These are phyloP conservation scores for Polytrichum formosum DNA, from an alignment of 225 moss, liverwort and hornwort species.

Conservation along the genomic window DNA sequence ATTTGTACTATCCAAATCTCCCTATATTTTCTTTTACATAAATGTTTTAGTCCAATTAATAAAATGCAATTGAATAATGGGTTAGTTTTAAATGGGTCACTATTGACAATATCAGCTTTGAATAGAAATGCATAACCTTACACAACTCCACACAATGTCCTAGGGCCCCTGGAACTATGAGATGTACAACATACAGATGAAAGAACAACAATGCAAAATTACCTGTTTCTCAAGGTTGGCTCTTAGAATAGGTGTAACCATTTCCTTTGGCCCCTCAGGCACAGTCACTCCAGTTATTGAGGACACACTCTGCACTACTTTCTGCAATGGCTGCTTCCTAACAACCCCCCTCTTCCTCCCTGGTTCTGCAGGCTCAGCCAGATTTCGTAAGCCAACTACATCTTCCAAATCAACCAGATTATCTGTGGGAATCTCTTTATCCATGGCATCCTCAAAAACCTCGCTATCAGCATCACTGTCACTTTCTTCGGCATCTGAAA, in stretches of 20 bases:
- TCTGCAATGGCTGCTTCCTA: slow-evolving; percentile 46
- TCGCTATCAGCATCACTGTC: slow-evolving; percentile 38
- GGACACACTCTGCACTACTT: slow-evolving; percentile 21
- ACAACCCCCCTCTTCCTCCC: slow-evolving; percentile 70
- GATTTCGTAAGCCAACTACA: slow-evolving; percentile 51
- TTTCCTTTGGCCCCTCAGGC: slow-evolving; percentile 65
- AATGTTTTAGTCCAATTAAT: no score
- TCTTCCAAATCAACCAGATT: slow-evolving; percentile 80
- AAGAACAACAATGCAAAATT: not conserved
- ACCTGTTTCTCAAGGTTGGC: slow-evolving; percentile 94
- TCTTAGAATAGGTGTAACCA: slow-evolving; percentile 87
- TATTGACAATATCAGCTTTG: no score
- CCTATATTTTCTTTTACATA: no score
- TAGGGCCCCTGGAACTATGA: no score
- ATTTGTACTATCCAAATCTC: no score
- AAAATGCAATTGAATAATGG: no score
- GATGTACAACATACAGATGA: not conserved
- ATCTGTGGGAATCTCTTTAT: slow-evolving; percentile 52
- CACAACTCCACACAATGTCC: no score
- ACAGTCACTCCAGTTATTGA: slow-evolving; percentile 18
- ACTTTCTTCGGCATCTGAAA: slow-evolving; percentile 23
- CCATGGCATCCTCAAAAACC: slow-evolving; percentile 44
- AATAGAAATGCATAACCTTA: no score
- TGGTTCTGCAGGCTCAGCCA: slow-evolving; percentile 24
- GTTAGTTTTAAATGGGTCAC: no score